Evolutionary conservation across 2,329 filamentous ascomycete species (phyloP), one percentile per base, ranked within the genome.

Genomic region (Sclerotinia minor): DNA sequence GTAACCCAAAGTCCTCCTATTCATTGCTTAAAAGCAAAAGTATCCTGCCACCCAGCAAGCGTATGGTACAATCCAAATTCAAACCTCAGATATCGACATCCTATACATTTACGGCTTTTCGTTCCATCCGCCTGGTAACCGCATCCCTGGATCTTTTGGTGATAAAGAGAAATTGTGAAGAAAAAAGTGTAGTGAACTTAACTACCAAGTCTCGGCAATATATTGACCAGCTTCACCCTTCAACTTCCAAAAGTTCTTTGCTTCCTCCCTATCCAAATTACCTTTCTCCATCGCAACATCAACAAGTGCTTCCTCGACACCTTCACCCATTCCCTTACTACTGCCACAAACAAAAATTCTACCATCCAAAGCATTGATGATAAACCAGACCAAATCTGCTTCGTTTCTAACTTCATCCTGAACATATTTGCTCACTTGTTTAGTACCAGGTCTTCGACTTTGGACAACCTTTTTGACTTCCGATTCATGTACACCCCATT

Each of bases 351-450:
- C 95, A 77, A 99, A 99, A 64, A 98, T 89, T 64, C 95, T 89
- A 1, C 95, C 95, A 75, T 99, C 95, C n/a, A 98, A 84, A 2
- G 93, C 89, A 78, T 98, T 98, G 83, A 96, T 91, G 71, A 98
- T 93, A 78, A 92, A 96, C 95, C 95, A 99, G 21, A 98, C 94
- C n/a, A 98, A 85, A 76, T 98, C 95, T 1, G 94, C 92, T 78
- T 98, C 95, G 71, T 92, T 85, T 15, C 87, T 84, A 11, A 99
- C 94, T 79, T 98, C 95, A 75, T 99, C 95, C 77, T 99, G 95
- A 2, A 99, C 95, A 76, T 99, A 99, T 72, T 90, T 89, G 71
- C 92, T 92, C 73, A 93, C 90, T 26, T 70, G 70, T 38, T 61
- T 70, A 11, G 73, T 74, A 15, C 66, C 69, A 57, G 91, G 91